A percentile compares a stretch with the other conserved stretches of the same genome.
phyloP scores from a whole-genome alignment of 768 basidiomycete species.

The Albatrellus ellisii region DNA sequence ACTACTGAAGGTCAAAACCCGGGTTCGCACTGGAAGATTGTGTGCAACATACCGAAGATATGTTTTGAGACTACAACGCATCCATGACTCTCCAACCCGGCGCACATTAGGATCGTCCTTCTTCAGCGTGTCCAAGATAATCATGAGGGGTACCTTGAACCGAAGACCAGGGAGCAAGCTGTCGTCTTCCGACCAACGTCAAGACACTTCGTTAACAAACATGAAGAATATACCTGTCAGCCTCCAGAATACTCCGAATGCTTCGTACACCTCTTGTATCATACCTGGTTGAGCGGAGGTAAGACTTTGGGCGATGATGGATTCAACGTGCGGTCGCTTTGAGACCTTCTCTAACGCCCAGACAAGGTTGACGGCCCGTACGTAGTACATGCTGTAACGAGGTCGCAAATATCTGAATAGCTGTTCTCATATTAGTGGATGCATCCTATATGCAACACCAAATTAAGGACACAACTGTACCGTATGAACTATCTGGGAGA shows the following conservation, averaged over 20 bases:
- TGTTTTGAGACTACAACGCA: constrained; percentile 86
- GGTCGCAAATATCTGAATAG: constrained; percentile 64
- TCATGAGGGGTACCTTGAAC: constrained; percentile 79
- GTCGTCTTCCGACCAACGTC: constrained; percentile 50
- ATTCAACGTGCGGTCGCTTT: constrained; percentile 53
- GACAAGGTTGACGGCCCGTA: constrained; percentile 66
- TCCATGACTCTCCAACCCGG: constrained; percentile 90
- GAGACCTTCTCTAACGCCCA: constrained; percentile 63
- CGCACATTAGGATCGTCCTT: constrained; percentile 61
- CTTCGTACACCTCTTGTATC: constrained; percentile 56
- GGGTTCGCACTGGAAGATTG: constrained; percentile 3
- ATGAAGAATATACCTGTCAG: constrained; percentile 46
- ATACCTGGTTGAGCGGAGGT: constrained; percentile 35
- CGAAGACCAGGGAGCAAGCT: constrained; percentile 65
- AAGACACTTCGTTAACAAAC: background rate
- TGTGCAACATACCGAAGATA: constrained; percentile 57
- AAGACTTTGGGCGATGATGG: constrained; percentile 65
- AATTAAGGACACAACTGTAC: constrained; percentile 18
- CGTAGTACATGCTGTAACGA: constrained; percentile 59
- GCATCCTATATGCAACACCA: constrained; percentile 6
- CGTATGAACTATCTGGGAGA: constrained; percentile 45
- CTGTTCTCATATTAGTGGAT: constrained; percentile 20
- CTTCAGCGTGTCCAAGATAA: constrained; percentile 72
- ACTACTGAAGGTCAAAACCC: constrained; percentile 26
- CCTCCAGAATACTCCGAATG: constrained; percentile 89